Evolutionary conservation across 208 protist species (phyloP).

Genomic region (Leishmania gerbilli): DNA sequence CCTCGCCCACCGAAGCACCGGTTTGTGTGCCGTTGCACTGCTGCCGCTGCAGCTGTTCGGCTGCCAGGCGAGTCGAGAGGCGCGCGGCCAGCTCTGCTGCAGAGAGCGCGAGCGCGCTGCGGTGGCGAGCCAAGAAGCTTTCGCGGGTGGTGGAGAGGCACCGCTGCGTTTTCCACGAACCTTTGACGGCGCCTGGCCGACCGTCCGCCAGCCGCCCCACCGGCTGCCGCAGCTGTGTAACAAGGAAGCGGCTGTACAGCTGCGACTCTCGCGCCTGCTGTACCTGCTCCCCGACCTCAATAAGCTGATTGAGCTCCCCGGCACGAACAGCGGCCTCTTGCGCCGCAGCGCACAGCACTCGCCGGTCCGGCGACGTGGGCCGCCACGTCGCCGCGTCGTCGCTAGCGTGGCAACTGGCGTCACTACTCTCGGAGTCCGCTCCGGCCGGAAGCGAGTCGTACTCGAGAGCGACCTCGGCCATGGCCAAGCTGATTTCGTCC

Average conservation of each 20-base stretch:
- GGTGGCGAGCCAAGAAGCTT: not conserved
- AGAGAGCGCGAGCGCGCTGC: not conserved
- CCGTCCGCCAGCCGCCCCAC: constrained; percentile 27
- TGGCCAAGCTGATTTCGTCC: constrained; percentile 77
- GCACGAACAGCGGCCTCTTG: constrained; percentile 39
- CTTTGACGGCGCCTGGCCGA: constrained; percentile 24
- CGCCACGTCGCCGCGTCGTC: constrained; percentile 23
- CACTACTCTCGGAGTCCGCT: constrained; percentile 6
- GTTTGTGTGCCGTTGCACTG: not conserved
- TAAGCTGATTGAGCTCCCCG: constrained; percentile 48
- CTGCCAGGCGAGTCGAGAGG: constrained; percentile 24
- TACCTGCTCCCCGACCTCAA: constrained; percentile 39
- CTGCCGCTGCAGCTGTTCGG: constrained; percentile 23
- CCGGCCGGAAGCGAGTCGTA: not conserved
- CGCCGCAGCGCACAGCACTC: constrained; percentile 34
- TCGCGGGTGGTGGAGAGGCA: constrained; percentile 17
- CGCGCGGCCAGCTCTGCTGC: constrained; percentile 19
- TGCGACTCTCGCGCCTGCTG: constrained; percentile 40
- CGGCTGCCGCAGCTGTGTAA: constrained; percentile 52
- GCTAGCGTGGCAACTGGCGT: not conserved
- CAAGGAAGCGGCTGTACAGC: constrained; percentile 57
- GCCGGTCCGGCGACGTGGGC: constrained; percentile 55
- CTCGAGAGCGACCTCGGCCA: constrained; percentile 56
- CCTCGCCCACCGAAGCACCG: not conserved
- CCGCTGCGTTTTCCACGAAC: constrained; percentile 35